These are phyloP conservation scores for Corynespora cassiicola DNA, from an alignment of 2,329 filamentous ascomycete species.

Conservation along the genomic window DNA sequence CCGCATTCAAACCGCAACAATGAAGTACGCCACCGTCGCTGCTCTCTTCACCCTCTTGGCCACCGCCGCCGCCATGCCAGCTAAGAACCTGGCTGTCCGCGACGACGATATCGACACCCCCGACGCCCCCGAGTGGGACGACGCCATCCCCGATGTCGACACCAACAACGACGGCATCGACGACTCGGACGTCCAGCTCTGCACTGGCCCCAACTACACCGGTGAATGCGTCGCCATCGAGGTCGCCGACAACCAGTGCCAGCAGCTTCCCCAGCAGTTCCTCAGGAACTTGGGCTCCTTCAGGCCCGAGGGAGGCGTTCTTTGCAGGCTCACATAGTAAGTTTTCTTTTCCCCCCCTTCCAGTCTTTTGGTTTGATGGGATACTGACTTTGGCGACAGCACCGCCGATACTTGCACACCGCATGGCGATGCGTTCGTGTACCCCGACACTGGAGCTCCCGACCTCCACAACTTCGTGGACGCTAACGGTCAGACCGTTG, in stretches of 20 bases:
- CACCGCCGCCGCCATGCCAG: slow-evolving; percentile 15
- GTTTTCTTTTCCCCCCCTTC: slow-evolving; percentile 3
- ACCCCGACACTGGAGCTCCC: slow-evolving; percentile 10
- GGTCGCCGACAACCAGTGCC: slow-evolving; percentile 15
- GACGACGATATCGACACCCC: too few relatives aligned
- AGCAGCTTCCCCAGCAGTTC: slow-evolving; percentile 8
- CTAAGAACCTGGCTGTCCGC: slow-evolving; percentile 9
- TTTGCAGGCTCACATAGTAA: slow-evolving; percentile 29
- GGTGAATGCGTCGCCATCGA: slow-evolving; percentile 12
- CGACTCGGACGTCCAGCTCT: slow-evolving; percentile 18
- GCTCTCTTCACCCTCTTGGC: slow-evolving; percentile 16
- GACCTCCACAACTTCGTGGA: slow-evolving; percentile 17
- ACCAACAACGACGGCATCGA: not conserved
- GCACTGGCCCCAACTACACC: slow-evolving; percentile 17
- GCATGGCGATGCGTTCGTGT: slow-evolving; percentile 25
- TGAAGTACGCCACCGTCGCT: slow-evolving; percentile 19
- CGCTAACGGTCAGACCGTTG: slow-evolving; percentile 11
- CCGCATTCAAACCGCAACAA: slow-evolving; percentile 15
- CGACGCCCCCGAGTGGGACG: too few relatives aligned
- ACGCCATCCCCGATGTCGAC: too few relatives aligned
- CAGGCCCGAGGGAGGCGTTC: slow-evolving; percentile 13
- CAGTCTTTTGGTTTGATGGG: not conserved
- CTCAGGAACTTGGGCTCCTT: slow-evolving; percentile 20
- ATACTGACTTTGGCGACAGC: slow-evolving; percentile 12
- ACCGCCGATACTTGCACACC: slow-evolving; percentile 19